Conservation (phyloP, 1,284 basidiomycete species). For the Boletus nobilissimus region DNA sequence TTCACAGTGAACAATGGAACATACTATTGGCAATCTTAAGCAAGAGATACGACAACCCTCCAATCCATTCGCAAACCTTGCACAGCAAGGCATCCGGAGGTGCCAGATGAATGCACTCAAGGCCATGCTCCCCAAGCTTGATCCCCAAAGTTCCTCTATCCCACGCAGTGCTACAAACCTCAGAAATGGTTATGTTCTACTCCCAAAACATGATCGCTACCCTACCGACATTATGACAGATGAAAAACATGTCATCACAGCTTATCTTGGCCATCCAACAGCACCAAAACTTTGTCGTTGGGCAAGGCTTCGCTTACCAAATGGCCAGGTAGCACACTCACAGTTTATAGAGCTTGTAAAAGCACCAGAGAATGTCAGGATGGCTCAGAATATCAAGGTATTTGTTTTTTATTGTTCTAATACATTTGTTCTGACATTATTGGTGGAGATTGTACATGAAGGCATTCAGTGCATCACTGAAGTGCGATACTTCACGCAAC, state of each 20-base stretch:
- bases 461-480: neutral
- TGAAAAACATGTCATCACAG: neutral
- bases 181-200: neutral
- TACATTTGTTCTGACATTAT: no score
- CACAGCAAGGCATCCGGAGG: constrained; percentile 1
- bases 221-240: neutral
- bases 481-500: neutral
- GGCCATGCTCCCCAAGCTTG: neutral
- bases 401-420: no score
- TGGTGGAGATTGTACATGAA: neutral
- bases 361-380: neutral
- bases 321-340: neutral
- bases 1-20: constrained; percentile 32
- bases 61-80: constrained; percentile 9
- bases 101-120: neutral
- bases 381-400: neutral
- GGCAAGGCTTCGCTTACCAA: neutral
- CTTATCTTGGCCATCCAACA: no score
- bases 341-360: neutral
- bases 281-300: neutral
- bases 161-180: neutral
- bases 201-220: neutral
- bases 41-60: constrained; percentile 20
- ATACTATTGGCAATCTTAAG: constrained; percentile 21
- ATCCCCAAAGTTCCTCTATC: neutral